Evolutionary conservation across 306 rosid species (phyloP), one percentile per base, ranked within the genome.

Genomic region (Dalbergia oliveri): DNA sequence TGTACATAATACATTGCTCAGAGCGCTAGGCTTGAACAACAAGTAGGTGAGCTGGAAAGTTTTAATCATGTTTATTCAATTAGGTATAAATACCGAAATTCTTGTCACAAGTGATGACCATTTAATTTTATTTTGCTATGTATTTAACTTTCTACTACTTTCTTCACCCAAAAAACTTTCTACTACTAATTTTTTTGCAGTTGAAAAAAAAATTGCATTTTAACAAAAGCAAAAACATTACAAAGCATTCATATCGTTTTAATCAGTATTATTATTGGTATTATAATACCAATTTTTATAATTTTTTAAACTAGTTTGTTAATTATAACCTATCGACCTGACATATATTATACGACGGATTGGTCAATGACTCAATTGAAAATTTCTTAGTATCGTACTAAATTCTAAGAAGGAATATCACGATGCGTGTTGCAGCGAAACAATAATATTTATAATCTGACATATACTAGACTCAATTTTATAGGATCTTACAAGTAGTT

Each of bases 41-140:
- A 65, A 65, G 70, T 23, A 15, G 51, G 51, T 41, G 31, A 66
- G 33, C 65, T 21, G 65, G 71, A 39, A 41, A 39, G 5, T 41
- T 66, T 66, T 16, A 66, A 41, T 66, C 7, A 6, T 18, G 51
- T 10, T 41, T 66, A 41, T 37, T 21, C 23, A 21, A 16, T 35
- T 65, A n/a, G 23, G 26, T 8, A 37, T 65, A 37, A 65, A 43
- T 65, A 37, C 37, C 45, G 31, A 39, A 37, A 65, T 65, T 65
- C 70, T 37, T 65, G 43, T 34, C 34, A 9, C 8, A 49, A 49
- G 26, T 69, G 60, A 67, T 69, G 60, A 67, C 18, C 11, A 43
- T 66, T 26, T 26, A 26, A 26, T 26, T 66, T 43, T 66, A 50
- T 66, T 18, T 12, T 34, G 39, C 37, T 23, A 61, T 23, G 12